Evolutionary conservation across 2,329 filamentous ascomycete species (phyloP).

Genomic region (Aureobasidium sp.): DNA sequence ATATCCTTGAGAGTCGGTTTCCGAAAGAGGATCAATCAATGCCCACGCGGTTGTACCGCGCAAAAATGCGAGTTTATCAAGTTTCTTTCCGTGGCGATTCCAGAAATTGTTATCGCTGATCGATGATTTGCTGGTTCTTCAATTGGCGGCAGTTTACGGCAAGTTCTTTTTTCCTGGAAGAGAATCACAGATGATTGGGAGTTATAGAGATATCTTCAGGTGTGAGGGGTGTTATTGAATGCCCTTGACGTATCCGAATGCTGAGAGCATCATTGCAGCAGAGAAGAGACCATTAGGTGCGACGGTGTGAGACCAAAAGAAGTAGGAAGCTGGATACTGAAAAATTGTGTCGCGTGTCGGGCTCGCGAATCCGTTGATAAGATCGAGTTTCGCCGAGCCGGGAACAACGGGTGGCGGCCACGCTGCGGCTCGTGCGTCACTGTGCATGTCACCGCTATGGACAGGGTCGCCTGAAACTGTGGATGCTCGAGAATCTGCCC

Average conservation of each 20-base stretch:
- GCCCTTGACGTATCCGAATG: conserved; percentile 6
- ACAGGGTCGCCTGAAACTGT: neutral
- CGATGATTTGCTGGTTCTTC: conserved; percentile 1
- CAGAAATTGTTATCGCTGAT: conserved; percentile 5
- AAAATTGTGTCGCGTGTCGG: conserved; percentile 13
- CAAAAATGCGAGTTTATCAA: neutral
- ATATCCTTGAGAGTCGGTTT: neutral
- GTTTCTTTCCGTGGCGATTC: neutral
- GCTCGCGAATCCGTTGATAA: neutral
- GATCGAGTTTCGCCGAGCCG: conserved; percentile 6
- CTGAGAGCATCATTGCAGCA: conserved; percentile 2
- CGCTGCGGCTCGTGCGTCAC: neutral
- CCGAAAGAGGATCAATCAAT: neutral
- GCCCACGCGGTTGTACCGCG: neutral
- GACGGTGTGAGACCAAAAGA: neutral
- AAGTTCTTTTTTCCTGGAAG: neutral
- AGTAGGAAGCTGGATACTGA: neutral
- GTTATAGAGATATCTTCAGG: neutral
- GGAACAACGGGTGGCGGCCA: neutral
- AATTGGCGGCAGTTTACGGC: neutral
- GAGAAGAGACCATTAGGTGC: neutral
- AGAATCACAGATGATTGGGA: neutral
- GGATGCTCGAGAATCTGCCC: neutral
- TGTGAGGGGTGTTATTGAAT: neutral
- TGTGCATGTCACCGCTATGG: neutral